phyloP scores from a whole-genome alignment of 371 early-diverging fungal species.

The Actinomucor elegans region DNA sequence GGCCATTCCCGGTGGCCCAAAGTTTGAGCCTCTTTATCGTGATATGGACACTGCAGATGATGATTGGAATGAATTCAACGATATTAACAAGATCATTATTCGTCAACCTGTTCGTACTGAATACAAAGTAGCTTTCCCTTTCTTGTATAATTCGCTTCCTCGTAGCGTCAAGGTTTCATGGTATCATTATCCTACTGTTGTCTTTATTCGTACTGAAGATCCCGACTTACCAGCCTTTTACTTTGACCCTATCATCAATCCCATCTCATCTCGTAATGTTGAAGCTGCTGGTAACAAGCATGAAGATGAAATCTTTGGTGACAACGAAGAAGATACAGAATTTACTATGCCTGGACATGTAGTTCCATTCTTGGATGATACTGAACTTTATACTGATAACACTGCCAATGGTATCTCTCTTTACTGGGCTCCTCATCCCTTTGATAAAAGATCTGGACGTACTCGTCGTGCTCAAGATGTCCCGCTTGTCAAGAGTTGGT shows the following conservation, averaged over 20 bases:
- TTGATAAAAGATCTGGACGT: slow-evolving; percentile 88
- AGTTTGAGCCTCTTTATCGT: slow-evolving; percentile 95
- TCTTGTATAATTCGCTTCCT: slow-evolving; percentile 95
- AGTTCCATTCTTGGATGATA: slow-evolving; percentile 83
- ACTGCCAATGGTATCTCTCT: slow-evolving; percentile 91
- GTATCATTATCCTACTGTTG: slow-evolving; percentile 93
- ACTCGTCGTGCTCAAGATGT: slow-evolving; percentile 96
- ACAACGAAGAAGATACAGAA: slow-evolving; percentile 66
- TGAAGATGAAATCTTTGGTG: slow-evolving; percentile 89
- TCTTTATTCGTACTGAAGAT: slow-evolving; percentile 89
- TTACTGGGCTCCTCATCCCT: slow-evolving; percentile 98
- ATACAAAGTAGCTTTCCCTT: slow-evolving; percentile 98
- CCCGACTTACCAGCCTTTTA: slow-evolving; percentile 97
- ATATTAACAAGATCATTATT: slow-evolving; percentile 98
- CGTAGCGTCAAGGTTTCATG: slow-evolving; percentile 88
- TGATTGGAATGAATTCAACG: slow-evolving; percentile 99
- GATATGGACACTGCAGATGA: slow-evolving; percentile 96
- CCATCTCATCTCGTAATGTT: slow-evolving; percentile 85
- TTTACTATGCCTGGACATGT: slow-evolving; percentile 83
- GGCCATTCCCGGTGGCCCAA: slow-evolving; percentile 99
- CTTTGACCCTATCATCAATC: slow-evolving; percentile 96
- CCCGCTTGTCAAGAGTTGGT: slow-evolving; percentile 96
- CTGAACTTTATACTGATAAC: slow-evolving; percentile 84
- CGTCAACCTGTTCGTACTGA: slow-evolving; percentile 97
- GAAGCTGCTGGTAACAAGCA: slow-evolving; percentile 54